phyloP scores from a whole-genome alignment of 2,329 filamentous ascomycete genomes.

The Corniculantispora saksenae region DNA sequence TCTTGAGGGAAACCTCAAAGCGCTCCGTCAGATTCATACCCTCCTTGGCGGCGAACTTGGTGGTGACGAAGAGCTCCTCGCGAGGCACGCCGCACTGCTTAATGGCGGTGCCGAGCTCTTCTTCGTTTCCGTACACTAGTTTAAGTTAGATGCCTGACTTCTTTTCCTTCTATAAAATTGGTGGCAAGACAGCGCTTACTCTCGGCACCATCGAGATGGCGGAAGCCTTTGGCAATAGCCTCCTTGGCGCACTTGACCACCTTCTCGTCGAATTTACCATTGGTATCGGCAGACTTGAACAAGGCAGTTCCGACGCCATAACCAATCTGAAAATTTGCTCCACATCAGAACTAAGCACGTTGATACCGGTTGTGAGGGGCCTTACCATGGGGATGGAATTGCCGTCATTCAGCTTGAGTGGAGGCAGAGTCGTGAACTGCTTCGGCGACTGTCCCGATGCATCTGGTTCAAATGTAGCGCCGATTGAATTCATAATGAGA shows the following conservation, averaged over 20 bases:
- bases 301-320: slow-evolving; percentile 73
- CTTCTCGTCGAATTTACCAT: slow-evolving; percentile 55
- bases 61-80: slow-evolving; percentile 68
- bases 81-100: slow-evolving; percentile 65
- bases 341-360: not conserved
- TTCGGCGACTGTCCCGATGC: slow-evolving; percentile 42
- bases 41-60: slow-evolving; percentile 51
- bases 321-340: slow-evolving; percentile 52
- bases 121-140: slow-evolving; percentile 64
- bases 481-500: slow-evolving; percentile 46
- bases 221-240: slow-evolving; percentile 70
- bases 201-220: slow-evolving; percentile 75
- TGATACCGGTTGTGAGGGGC: slow-evolving; percentile 20
- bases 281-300: slow-evolving; percentile 51
- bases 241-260: slow-evolving; percentile 52
- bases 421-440: slow-evolving; percentile 49
- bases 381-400: slow-evolving; percentile 68
- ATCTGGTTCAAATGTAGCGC: slow-evolving; percentile 40
- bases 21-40: slow-evolving; percentile 48
- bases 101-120: slow-evolving; percentile 72
- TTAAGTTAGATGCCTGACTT: not conserved
- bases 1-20: slow-evolving; percentile 61
- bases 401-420: slow-evolving; percentile 72
- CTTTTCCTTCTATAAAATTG: too few species aligned
- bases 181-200: slow-evolving; percentile 36